Conservation (phyloP, 208 protist species). For the Pavlovales sp. region DNA sequence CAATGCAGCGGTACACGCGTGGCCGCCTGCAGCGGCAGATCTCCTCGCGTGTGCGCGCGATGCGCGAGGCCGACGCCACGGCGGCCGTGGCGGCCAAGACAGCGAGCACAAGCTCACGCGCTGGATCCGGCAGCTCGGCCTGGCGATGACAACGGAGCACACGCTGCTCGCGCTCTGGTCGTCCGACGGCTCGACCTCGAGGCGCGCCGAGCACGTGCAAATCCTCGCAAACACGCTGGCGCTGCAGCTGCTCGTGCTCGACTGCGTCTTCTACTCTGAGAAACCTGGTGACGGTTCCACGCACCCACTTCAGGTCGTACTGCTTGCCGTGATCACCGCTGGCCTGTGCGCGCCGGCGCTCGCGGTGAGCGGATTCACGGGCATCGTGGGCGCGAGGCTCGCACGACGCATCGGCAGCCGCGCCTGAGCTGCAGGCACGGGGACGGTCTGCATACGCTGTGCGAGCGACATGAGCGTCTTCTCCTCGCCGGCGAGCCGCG, state of each 20-base stretch:
- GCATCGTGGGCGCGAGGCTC: too few relatives aligned
- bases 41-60: not conserved
- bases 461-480: too few relatives aligned
- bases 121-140: not conserved
- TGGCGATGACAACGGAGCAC: not conserved
- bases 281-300: not conserved
- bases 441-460: too few relatives aligned
- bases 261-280: not conserved
- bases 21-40: not conserved
- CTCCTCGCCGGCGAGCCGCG: too few relatives aligned
- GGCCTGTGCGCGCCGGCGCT: not conserved
- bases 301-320: not conserved
- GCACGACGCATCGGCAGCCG: too few relatives aligned
- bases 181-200: not conserved
- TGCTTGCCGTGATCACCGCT: not conserved
- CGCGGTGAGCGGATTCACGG: too few relatives aligned
- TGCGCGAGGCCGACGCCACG: not conserved
- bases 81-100: too few relatives aligned
- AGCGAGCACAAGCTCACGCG: not conserved
- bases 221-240: not conserved
- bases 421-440: too few relatives aligned
- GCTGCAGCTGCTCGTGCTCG: not conserved
- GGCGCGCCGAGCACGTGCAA: not conserved
- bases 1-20: not conserved
- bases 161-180: not conserved